These are phyloP conservation scores for Misopates orontium DNA, from an alignment of 257 asterid species.

Conservation along the genomic window DNA sequence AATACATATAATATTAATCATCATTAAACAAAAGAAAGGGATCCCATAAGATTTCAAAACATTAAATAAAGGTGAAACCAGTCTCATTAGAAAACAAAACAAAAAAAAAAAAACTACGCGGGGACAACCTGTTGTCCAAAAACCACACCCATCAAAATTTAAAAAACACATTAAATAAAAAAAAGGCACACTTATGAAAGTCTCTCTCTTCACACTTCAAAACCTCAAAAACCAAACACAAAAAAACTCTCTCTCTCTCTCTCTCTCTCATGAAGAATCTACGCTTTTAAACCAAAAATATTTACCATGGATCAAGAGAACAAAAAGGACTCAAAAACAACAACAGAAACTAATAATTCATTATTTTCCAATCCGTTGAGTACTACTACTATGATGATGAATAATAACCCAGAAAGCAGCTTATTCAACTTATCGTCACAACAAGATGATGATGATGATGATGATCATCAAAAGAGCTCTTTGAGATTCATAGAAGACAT, in stretches of 20 bases:
- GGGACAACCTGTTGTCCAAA: slow-evolving; percentile 40
- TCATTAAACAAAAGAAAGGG: no score
- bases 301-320: slow-evolving; percentile 43
- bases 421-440: slow-evolving; percentile 25
- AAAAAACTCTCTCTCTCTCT: slow-evolving; percentile 32
- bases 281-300: slow-evolving; percentile 21
- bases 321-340: slow-evolving; percentile 4
- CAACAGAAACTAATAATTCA: slow-evolving; percentile 8
- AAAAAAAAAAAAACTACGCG: slow-evolving; percentile 39
- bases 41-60: slow-evolving; percentile 21
- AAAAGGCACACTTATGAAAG: slow-evolving; percentile 30
- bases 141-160: slow-evolving; percentile 14
- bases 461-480: slow-evolving; percentile 20
- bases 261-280: slow-evolving; percentile 42
- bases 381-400: slow-evolving; percentile 4
- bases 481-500: slow-evolving; percentile 39
- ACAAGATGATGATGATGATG: neutral
- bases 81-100: slow-evolving; percentile 21
- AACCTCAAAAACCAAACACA: slow-evolving; percentile 26
- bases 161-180: neutral
- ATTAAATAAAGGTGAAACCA: slow-evolving; percentile 7
- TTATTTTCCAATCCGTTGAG: slow-evolving; percentile 29
- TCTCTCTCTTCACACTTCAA: slow-evolving; percentile 47
- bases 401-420: slow-evolving; percentile 22
- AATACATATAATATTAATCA: no score